Percentiles rank a stretch among this genome's conserved stretches.
Conservation (phyloP, 352 stramenopile genomes). For the Blastocystis sp. region DNA sequence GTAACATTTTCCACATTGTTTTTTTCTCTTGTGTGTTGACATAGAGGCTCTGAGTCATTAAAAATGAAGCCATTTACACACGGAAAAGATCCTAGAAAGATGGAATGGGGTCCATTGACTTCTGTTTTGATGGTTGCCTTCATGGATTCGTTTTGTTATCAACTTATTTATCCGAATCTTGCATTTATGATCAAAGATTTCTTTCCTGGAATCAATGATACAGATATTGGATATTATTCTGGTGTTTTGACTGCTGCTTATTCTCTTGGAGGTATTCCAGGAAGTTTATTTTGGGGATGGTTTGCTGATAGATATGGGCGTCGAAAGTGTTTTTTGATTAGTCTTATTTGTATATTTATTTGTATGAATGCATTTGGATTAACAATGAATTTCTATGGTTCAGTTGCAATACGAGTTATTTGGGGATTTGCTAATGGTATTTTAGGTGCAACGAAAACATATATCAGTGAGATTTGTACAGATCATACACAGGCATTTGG, state of each 20-base stretch:
- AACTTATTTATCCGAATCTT: slow-evolving; percentile 24
- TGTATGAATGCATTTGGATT: slow-evolving; percentile 2
- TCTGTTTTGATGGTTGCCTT: too few species aligned
- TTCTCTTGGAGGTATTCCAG: slow-evolving; percentile 27
- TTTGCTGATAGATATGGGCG: slow-evolving; percentile 27
- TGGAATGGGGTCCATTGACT: too few species aligned
- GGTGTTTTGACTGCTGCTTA: slow-evolving; percentile 14
- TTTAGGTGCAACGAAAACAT: slow-evolving; percentile 22
- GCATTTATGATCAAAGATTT: slow-evolving; percentile 23
- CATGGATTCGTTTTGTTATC: too few species aligned
- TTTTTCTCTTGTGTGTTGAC: too few species aligned
- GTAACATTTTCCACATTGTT: too few species aligned
- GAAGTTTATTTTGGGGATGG: slow-evolving; percentile 31
- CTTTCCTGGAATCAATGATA: slow-evolving; percentile 16
- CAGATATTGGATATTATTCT: slow-evolving; percentile 25
- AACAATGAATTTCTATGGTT: slow-evolving; percentile 16
- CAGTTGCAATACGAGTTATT: slow-evolving; percentile 17
- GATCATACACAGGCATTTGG: slow-evolving; percentile 15
- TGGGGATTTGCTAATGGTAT: slow-evolving; percentile 3
- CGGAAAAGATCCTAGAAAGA: too few species aligned
- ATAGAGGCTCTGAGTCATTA: too few species aligned
- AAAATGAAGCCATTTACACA: too few species aligned
- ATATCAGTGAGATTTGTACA: slow-evolving; percentile 18
- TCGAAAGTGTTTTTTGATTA: slow-evolving; percentile 2
- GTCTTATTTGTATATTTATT: slow-evolving; percentile 5